These are phyloP conservation scores for Gaultheria prostrata DNA, from an alignment of 148 eudicot species.

Conservation along the genomic window DNA sequence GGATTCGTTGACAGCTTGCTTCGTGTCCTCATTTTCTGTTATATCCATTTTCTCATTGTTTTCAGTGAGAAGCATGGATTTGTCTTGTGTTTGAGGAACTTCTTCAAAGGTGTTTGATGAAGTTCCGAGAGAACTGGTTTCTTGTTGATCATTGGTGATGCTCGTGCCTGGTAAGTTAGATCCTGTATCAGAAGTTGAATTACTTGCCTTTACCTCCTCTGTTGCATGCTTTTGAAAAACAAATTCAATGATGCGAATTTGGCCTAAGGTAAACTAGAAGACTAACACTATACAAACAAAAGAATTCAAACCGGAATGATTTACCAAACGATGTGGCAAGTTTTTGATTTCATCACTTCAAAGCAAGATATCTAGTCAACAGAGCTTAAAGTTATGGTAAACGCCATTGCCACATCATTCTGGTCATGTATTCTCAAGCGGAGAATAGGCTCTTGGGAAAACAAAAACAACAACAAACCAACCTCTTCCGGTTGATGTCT, in stretches of 20 bases:
- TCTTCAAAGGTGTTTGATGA: neutral
- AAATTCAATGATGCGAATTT: neutral
- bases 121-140: neutral
- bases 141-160: neutral
- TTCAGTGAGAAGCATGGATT: slow-evolving; percentile 4
- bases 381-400: neutral
- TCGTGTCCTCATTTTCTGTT: slow-evolving; percentile 8
- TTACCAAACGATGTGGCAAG: neutral
- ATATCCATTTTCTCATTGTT: neutral
- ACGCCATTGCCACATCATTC: neutral
- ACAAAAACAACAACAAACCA: neutral
- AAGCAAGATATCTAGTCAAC: neutral
- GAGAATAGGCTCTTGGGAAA: neutral
- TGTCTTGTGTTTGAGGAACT: slow-evolving; percentile 16
- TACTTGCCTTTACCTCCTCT: slow-evolving; percentile 14
- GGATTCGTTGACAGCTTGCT: neutral
- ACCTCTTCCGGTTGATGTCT: too few species aligned
- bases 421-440: neutral
- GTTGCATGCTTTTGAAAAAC: neutral
- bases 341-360: neutral
- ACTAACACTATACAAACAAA: neutral
- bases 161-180: neutral
- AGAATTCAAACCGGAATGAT: neutral
- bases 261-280: neutral
- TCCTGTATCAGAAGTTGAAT: neutral